Base-by-base conservation (phyloP, 1,284 basidiomycete species). In the Tilletia horrida region DNA sequence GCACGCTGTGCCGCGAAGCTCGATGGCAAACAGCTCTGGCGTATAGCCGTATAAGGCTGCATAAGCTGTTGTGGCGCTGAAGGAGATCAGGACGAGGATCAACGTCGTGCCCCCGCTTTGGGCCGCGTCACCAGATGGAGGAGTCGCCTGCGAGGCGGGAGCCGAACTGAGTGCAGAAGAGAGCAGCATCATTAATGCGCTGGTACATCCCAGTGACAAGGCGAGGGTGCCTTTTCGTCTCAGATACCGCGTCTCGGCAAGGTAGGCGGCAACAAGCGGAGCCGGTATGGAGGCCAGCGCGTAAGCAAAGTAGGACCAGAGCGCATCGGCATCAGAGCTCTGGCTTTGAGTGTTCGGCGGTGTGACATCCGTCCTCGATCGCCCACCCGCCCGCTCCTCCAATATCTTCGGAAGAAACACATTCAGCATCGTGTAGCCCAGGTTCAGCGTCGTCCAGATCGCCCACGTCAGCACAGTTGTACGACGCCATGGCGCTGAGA, bases 351-450 rank as follows among this genome's bases (percentile, higher is more conserved):
- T 59, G 7, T 29, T 59, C 31, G 50, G 45, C 16, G 45, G 45
- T n/a, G 7, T 25, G 7, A 14, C 21, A 40, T 40, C 35, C 4
- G 35, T 40, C 4, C 11, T 40, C 21, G 13, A 3, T 27, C 50
- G 1, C 13, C 50, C 50, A 9, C 62, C 62, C 29, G 21, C 69
- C 21, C 84, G 77, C 72, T 85, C 86, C 84, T 93, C 93, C 35
- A 97, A 84, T 16, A 95, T 86, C 76, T 93, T 93, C 0, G 95
- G 95, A 23, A 97, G 86, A 82, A 90, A 97, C 14, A 96, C 93
- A 78, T 97, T 98, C 84, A 97, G 97, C 88, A 95, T 95, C 7
- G 92, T 97, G 78, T 88, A 93, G 1, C 89, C 92, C 90, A 77
- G 63, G 63, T 70, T 71, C 69, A 68, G 72, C 29, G 74, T 69